phyloP scores from a whole-genome alignment of 2,329 filamentous ascomycete species.

The Fusarium mundagurra region DNA sequence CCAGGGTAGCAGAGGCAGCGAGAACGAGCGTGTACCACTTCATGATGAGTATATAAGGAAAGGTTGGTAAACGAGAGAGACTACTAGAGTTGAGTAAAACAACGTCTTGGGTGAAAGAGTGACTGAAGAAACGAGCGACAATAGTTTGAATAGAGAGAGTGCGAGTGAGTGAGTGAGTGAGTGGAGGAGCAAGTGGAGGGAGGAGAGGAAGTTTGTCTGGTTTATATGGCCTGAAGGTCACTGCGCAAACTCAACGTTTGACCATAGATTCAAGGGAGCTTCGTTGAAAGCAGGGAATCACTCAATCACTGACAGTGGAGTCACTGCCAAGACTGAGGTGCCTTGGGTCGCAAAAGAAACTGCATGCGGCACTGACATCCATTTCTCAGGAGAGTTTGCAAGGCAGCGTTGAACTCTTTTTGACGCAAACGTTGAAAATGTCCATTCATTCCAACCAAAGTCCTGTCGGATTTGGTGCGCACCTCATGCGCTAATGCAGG shows the following conservation, averaged over 20 bases:
- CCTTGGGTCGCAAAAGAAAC: neutral
- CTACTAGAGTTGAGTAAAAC: neutral
- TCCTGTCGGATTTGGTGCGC: neutral
- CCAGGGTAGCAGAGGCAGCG: constrained; percentile 20
- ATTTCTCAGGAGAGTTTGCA: neutral
- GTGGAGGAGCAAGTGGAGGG: neutral
- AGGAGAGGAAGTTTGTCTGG: neutral
- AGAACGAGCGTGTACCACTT: constrained; percentile 36
- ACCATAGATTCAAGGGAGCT: neutral
- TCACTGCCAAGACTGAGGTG: constrained; percentile 7
- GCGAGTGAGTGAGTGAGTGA: neutral
- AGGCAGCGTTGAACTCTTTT: neutral
- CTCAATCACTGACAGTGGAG: neutral
- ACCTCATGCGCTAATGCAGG: constrained; percentile 25
- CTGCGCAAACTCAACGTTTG: neutral
- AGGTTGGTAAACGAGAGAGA: neutral
- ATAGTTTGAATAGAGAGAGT: neutral
- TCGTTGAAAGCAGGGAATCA: neutral
- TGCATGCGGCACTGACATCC: neutral
- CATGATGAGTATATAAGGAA: constrained; percentile 23
- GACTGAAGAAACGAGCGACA: constrained; percentile 3
- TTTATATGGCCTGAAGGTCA: constrained; percentile 5
- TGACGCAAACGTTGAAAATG: neutral
- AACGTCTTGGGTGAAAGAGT: neutral
- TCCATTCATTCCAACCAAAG: constrained; percentile 8